A percentile compares a stretch with the other conserved stretches of the same genome.
Evolutionary conservation across 2,329 filamentous ascomycete genomes (phyloP).

Genomic region (Aspergillus spinulosporus): DNA sequence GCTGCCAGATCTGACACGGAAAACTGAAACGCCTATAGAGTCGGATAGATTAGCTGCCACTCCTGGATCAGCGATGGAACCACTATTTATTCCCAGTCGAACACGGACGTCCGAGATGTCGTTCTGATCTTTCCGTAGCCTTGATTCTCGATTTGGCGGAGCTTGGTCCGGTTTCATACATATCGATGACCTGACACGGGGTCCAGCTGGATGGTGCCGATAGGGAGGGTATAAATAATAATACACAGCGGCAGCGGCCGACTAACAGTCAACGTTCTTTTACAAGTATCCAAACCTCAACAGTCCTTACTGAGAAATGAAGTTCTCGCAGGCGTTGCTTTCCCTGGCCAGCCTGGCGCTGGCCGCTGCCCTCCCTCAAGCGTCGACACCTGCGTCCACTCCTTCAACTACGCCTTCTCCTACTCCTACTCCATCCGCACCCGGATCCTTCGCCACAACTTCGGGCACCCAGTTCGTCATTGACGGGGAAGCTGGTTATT

Average conservation of each 20-base stretch:
- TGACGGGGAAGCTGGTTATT: conserved; percentile 44
- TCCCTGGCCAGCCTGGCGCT: conserved; percentile 24
- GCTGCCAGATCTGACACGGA: conserved; percentile 21
- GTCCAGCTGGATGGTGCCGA: neutral
- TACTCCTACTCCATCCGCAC: conserved; percentile 1
- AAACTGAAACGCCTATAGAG: conserved; percentile 15
- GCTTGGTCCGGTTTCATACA: neutral
- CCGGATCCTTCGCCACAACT: conserved; percentile 27
- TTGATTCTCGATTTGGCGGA: neutral
- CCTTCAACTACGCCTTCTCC: neutral
- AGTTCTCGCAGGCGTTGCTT: conserved; percentile 18
- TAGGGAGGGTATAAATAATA: neutral
- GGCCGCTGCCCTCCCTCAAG: conserved; percentile 19
- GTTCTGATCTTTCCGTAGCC: neutral
- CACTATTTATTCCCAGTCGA: neutral
- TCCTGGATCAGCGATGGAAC: neutral
- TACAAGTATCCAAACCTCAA: neutral
- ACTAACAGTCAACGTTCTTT: too few relatives aligned
- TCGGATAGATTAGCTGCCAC: conserved; percentile 4
- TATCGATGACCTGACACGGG: neutral
- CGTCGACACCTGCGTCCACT: neutral
- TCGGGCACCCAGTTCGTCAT: conserved; percentile 40
- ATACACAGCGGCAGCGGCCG: too few relatives aligned
- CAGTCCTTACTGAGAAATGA: conserved; percentile 12
- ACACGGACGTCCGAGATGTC: neutral